These are phyloP conservation scores for Silybum marianum DNA, from an alignment of 129 eudicot genomes.

Conservation along the genomic window DNA sequence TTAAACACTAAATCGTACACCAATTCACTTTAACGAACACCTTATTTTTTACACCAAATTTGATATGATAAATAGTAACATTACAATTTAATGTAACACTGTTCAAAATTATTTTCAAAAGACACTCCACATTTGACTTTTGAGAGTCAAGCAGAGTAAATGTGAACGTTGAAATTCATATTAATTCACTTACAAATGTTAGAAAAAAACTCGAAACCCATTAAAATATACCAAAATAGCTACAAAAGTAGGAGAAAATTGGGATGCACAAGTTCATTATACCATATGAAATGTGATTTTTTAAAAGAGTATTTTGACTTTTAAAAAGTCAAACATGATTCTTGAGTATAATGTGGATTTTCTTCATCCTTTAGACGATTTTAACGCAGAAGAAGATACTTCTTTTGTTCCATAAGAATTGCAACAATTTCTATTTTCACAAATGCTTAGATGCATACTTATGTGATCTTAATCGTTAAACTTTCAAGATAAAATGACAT, in stretches of 20 bases:
- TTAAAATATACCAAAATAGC: not conserved
- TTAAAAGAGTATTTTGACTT: not conserved
- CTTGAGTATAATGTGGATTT: too few species aligned
- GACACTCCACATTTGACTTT: not conserved
- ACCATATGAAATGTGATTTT: not conserved
- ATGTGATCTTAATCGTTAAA: not conserved
- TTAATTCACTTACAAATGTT: not conserved
- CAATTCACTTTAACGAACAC: not conserved
- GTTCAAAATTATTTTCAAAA: not conserved
- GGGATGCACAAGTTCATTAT: not conserved
- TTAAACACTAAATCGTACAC: not conserved
- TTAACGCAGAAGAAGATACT: too few species aligned
- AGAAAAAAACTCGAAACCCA: not conserved
- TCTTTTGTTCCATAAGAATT: too few species aligned
- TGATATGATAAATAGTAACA: not conserved
- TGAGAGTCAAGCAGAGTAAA: conserved; percentile 9
- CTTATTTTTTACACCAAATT: not conserved
- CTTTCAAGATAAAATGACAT: not conserved
- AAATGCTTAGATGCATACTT: too few species aligned
- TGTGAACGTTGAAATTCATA: not conserved
- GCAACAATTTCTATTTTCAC: not conserved
- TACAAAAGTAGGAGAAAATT: not conserved
- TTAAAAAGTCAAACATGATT: not conserved
- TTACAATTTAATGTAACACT: not conserved
- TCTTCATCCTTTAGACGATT: too few species aligned